Evolutionary conservation across 2,329 filamentous ascomycete species (phyloP).

Genomic region (Lizonia empirigonia): DNA sequence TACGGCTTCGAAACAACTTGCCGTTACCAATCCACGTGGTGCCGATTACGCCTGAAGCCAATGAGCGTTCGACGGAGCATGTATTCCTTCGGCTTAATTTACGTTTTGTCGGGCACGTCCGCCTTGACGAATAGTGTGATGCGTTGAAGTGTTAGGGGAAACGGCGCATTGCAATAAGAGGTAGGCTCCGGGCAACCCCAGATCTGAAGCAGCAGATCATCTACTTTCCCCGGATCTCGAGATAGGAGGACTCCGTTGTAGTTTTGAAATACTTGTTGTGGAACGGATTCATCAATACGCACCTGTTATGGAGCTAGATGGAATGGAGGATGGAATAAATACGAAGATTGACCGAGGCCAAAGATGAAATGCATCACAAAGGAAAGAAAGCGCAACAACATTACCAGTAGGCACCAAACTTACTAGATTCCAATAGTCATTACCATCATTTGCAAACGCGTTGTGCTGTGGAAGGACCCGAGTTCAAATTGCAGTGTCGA

Average conservation of each 20-base stretch:
- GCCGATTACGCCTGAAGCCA: slow-evolving; percentile 1
- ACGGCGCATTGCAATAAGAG: background rate
- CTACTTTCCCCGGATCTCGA: background rate
- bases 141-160: background rate
- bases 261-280: too few species aligned
- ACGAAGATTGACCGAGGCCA: too few species aligned
- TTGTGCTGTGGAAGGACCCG: too few species aligned
- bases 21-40: slow-evolving; percentile 10
- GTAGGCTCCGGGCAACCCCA: background rate
- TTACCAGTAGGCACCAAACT: too few species aligned
- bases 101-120: background rate
- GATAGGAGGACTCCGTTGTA: background rate
- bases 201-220: background rate
- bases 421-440: too few species aligned
- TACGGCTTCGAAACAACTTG: background rate
- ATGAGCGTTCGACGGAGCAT: background rate
- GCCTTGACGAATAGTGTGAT: background rate
- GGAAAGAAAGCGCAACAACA: too few species aligned
- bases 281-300: too few species aligned
- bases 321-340: too few species aligned
- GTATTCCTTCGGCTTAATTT: background rate
- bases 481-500: too few species aligned
- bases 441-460: too few species aligned
- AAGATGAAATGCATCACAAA: too few species aligned
- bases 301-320: too few species aligned